phyloP scores from a whole-genome alignment of 2,329 filamentous ascomycete genomes.

The Talaromyces sp. region DNA sequence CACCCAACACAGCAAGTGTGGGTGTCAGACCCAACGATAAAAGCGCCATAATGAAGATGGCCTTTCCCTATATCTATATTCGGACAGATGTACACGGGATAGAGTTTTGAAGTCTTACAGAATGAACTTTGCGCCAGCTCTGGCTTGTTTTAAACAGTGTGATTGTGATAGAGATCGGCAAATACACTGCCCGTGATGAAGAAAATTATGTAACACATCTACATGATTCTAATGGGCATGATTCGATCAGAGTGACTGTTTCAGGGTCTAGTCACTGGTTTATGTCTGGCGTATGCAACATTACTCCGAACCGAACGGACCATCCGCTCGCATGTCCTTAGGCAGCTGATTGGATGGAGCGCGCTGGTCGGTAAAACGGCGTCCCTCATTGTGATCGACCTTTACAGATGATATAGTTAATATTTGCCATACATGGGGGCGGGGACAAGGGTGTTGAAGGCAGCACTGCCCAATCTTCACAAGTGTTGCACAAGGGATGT shows the following conservation, averaged over 20 bases:
- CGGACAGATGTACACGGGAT: not conserved
- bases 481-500: not conserved
- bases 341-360: not conserved
- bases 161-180: not conserved
- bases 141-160: not conserved
- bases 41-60: not conserved
- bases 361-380: not conserved
- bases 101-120: not conserved
- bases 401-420: not conserved
- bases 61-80: not conserved
- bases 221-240: not conserved
- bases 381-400: too few species aligned
- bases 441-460: not conserved
- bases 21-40: not conserved
- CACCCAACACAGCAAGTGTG: not conserved
- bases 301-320: constrained; percentile 12
- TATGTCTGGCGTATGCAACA: not conserved
- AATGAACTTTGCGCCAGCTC: not conserved
- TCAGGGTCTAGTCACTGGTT: not conserved
- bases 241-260: not conserved
- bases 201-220: not conserved
- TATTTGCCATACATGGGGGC: not conserved
- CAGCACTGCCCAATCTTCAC: not conserved
- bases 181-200: too few species aligned
- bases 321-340: not conserved